Percentiles rank a stretch among this genome's conserved stretches.
These are phyloP conservation scores for Serendipita vermifera DNA, from an alignment of 768 basidiomycete genomes.

Conservation along the genomic window DNA sequence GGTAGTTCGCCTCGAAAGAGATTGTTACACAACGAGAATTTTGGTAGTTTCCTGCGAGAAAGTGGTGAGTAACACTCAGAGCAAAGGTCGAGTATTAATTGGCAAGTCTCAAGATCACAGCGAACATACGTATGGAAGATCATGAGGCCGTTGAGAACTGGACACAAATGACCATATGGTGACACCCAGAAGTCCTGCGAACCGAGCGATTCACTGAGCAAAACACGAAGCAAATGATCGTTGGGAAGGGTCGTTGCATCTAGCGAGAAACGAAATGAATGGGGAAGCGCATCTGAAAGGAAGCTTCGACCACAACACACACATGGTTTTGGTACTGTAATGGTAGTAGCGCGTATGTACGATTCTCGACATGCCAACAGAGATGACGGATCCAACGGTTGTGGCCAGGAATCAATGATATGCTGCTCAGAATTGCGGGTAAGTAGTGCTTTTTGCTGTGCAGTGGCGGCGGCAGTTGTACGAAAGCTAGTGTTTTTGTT, in stretches of 20 bases:
- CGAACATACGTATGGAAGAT: neutral
- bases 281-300: neutral
- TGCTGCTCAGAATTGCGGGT: too few species aligned
- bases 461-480: too few species aligned
- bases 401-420: too few species aligned
- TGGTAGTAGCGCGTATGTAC: neutral
- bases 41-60: slow-evolving; percentile 11
- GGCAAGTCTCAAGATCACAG: neutral
- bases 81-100: neutral
- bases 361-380: too few species aligned
- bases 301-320: neutral
- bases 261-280: neutral
- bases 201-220: neutral
- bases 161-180: neutral
- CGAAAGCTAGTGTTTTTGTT: too few species aligned
- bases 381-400: too few species aligned
- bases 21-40: slow-evolving; percentile 18
- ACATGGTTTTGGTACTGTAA: neutral
- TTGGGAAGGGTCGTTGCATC: neutral
- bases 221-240: neutral
- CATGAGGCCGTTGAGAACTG: neutral
- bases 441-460: too few species aligned
- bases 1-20: slow-evolving; percentile 20
- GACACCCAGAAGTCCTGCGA: neutral
- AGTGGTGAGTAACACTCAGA: neutral